Evolutionary conservation across 2,329 filamentous ascomycete species (phyloP), one percentile per base, ranked within the genome.

Genomic region (Domatiomyces catenatus): DNA sequence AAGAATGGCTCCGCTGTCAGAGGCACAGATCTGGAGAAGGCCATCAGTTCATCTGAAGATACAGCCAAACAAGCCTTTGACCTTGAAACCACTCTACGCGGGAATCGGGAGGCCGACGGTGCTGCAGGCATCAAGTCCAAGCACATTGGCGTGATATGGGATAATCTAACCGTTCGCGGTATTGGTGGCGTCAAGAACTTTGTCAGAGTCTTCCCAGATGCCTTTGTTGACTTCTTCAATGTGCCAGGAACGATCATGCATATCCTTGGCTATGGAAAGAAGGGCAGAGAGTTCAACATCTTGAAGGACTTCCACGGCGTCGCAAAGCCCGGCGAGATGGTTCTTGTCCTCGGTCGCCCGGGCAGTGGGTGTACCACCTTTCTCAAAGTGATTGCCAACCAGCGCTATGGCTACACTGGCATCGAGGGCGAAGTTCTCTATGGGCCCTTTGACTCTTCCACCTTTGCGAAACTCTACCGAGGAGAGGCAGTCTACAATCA

Each of bases 91-190:
- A 80, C 82, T 2, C 70, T 94, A 53, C 77, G 84, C 44, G 85
- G 86, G 2, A 80, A 80, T 50, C 74, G 83, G 51, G 76, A 75
- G 45, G 82, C 86, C 7, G 84, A 87, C 61, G 75, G 77, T 54
- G 79, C 83, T 54, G 84, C 84, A 5, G 87, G 87, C 1, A 93
- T 93, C 66, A 81, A 80, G 53, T 74, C 80, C 4, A 93, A 93
- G 70, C 80, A 83, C 59, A 83, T 88, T 53, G 84, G 70, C 26
- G 84, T 87, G 0, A 76, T 84, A 55, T 93, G 86, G 85, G 79
- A 92, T 49, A 74, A 75, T 17, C 68, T 93, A 47, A 86, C 83
- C 0, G 86, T 92, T 42, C 80, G 77, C 63, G 86, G 86, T 12
- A 76, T 82, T 55, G 83, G 84, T 20, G 84, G 86, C 28, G 74